phyloP scores from a whole-genome alignment of 306 rosid species.

The Adenanthera pavonina region DNA sequence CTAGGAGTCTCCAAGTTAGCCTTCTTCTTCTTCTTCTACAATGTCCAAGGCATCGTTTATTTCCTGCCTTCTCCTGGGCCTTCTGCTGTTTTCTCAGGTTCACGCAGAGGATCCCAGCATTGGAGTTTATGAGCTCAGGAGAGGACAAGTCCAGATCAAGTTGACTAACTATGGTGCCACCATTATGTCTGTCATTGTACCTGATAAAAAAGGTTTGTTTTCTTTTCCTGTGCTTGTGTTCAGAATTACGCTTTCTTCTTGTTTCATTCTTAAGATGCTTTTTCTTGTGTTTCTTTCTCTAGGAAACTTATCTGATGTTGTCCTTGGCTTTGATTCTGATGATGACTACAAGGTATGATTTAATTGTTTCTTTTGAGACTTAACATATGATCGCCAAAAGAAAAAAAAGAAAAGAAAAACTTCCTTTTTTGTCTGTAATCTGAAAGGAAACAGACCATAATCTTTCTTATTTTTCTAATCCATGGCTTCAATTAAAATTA shows the following conservation, averaged over 20 bases:
- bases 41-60: slow-evolving; percentile 33
- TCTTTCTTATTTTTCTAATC: too few species aligned
- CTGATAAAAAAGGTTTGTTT: slow-evolving; percentile 49
- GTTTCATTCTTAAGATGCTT: neutral
- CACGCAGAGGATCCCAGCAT: slow-evolving; percentile 14
- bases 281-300: neutral
- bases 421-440: too few species aligned
- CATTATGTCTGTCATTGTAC: slow-evolving; percentile 32
- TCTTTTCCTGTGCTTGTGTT: neutral
- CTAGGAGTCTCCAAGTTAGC: neutral
- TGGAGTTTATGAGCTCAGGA: slow-evolving; percentile 39
- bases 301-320: slow-evolving; percentile 49
- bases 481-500: too few species aligned
- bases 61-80: slow-evolving; percentile 6
- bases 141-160: slow-evolving; percentile 34
- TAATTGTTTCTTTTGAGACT: slow-evolving; percentile 12
- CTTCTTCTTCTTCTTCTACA: neutral
- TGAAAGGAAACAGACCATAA: neutral
- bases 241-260: neutral
- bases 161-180: slow-evolving; percentile 52
- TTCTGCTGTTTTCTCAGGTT: slow-evolving; percentile 23
- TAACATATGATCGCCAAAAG: neutral
- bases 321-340: slow-evolving; percentile 48
- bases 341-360: slow-evolving; percentile 38
- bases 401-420: too few species aligned